Conservation (phyloP, 345 rosid genomes). For the Ceriops tagal region DNA sequence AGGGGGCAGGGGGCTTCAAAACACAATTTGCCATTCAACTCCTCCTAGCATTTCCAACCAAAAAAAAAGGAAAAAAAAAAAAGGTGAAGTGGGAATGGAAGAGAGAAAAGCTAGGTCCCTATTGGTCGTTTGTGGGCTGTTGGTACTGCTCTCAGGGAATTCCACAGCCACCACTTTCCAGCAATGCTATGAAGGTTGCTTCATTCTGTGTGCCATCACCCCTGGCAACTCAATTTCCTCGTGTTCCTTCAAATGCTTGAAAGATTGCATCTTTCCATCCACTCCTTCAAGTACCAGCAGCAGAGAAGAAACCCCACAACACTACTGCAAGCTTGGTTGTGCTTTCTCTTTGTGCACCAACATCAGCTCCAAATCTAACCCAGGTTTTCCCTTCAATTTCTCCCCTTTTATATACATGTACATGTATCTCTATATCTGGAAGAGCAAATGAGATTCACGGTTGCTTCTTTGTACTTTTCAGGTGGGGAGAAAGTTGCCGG, state of each 20-base stretch:
- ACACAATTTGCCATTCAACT: not conserved
- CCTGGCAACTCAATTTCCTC: not conserved
- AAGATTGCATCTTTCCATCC: slow-evolving; percentile 30
- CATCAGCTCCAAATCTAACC: slow-evolving; percentile 38
- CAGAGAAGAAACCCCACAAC: not conserved
- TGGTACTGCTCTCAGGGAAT: slow-evolving; percentile 23
- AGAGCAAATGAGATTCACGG: not conserved
- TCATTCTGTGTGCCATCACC: slow-evolving; percentile 25
- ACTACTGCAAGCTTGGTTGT: slow-evolving; percentile 48
- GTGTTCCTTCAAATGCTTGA: slow-evolving; percentile 36
- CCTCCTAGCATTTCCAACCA: not conserved
- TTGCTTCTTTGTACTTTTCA: slow-evolving; percentile 2
- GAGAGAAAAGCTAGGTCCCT: not conserved
- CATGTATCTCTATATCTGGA: too few relatives aligned
- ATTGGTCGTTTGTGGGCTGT: slow-evolving; percentile 17
- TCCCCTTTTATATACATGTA: too few relatives aligned
- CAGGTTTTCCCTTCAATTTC: slow-evolving; percentile 19
- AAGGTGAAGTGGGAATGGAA: slow-evolving; percentile 9
- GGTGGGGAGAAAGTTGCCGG: slow-evolving; percentile 39
- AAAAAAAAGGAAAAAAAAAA: not conserved
- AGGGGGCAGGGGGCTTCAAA: too few relatives aligned
- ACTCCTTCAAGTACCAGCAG: not conserved
- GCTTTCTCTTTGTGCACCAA: slow-evolving; percentile 39
- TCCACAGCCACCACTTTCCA: slow-evolving; percentile 20
- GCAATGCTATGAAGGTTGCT: slow-evolving; percentile 38